These are phyloP conservation scores for Isatis lusitanica DNA, from an alignment of 441 rosid species.

Conservation along the genomic window DNA sequence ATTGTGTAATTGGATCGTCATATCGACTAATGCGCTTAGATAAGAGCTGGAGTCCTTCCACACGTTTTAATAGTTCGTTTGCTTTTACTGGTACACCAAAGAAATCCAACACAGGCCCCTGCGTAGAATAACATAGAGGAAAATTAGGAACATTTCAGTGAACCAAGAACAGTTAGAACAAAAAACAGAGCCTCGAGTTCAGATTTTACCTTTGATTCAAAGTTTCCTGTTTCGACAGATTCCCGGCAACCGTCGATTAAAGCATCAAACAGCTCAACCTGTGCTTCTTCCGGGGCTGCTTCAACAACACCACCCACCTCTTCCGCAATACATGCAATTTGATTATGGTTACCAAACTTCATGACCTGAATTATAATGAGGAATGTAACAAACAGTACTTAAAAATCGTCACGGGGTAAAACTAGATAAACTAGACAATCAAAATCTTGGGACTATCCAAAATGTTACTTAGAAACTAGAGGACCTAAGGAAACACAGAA, in stretches of 20 bases:
- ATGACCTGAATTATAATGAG: constrained; percentile 56
- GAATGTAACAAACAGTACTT: neutral
- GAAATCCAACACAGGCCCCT: constrained; percentile 96
- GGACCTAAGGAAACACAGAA: neutral
- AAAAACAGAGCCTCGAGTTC: neutral
- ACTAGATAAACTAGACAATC: neutral
- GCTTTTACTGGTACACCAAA: constrained; percentile 98
- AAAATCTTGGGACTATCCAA: neutral
- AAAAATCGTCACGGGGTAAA: neutral
- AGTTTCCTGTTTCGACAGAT: constrained; percentile 65
- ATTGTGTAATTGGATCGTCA: constrained; percentile 83
- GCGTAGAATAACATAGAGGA: constrained; percentile 26
- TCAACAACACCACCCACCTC: constrained; percentile 91
- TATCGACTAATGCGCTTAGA: constrained; percentile 82
- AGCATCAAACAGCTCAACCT: constrained; percentile 85
- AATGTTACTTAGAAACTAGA: neutral
- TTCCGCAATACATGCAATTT: constrained; percentile 64
- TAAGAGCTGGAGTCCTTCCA: constrained; percentile 85
- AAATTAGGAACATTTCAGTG: neutral
- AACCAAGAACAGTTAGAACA: neutral
- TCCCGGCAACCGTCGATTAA: constrained; percentile 86
- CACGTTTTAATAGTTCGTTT: constrained; percentile 74
- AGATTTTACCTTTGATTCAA: constrained; percentile 73
- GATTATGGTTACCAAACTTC: constrained; percentile 89
- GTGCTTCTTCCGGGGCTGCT: constrained; percentile 78